These are phyloP conservation scores for Pyrus communis DNA, from an alignment of 306 rosid genomes.

Conservation along the genomic window DNA sequence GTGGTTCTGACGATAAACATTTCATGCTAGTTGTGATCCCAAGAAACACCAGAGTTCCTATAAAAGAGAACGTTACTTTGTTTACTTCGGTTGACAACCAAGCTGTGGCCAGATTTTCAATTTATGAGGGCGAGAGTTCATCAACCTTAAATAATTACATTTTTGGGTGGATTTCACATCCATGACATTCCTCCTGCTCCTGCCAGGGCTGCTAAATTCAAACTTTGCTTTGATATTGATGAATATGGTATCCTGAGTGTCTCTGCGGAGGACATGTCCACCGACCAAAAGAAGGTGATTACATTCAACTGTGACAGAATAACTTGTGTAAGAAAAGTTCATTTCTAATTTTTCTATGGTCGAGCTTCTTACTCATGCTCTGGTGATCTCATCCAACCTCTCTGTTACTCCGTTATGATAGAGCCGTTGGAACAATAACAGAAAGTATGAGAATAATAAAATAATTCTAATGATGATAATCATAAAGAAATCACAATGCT, in stretches of 20 bases:
- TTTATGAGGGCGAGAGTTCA: slow-evolving; percentile 3
- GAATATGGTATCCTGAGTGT: background rate
- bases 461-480: too few relatives aligned
- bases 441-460: too few relatives aligned
- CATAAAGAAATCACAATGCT: too few relatives aligned
- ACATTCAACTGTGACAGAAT: background rate
- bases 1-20: too few relatives aligned
- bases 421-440: too few relatives aligned
- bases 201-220: background rate
- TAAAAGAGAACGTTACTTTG: background rate
- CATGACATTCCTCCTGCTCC: slow-evolving; percentile 4
- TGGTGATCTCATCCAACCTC: too few relatives aligned
- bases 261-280: background rate
- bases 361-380: too few relatives aligned
- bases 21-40: background rate
- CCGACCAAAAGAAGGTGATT: background rate
- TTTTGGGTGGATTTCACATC: background rate
- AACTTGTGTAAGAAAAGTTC: background rate
- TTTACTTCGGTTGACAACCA: background rate
- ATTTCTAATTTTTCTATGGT: too few relatives aligned
- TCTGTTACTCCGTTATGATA: too few relatives aligned
- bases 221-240: background rate
- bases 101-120: background rate
- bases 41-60: background rate
- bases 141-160: background rate